Conservation (phyloP, 1,284 basidiomycete genomes). For the Ganoderma lingzhi region DNA sequence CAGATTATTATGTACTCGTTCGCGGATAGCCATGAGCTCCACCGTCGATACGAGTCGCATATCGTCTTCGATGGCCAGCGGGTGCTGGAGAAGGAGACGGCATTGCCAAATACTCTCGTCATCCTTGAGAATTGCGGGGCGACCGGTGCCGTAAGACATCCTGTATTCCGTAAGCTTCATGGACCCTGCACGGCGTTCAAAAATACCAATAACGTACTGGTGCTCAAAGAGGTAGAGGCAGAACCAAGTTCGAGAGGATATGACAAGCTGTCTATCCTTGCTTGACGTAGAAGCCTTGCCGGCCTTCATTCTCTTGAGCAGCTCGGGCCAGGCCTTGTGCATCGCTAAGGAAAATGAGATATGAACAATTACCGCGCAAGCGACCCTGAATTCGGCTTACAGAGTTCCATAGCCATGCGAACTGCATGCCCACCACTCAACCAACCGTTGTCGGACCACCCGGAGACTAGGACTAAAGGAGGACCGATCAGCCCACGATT, state of each 20-base stretch:
- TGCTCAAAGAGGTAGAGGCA: conserved; percentile 93
- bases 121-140: conserved; percentile 90
- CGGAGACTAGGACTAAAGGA: conserved; percentile 78
- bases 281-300: conserved; percentile 62
- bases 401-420: conserved; percentile 91
- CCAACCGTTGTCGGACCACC: conserved; percentile 94
- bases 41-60: conserved; percentile 95
- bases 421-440: conserved; percentile 91
- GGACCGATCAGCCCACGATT: conserved; percentile 22
- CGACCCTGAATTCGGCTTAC: conserved; percentile 52
- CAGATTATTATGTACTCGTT: conserved; percentile 75
- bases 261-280: conserved; percentile 82
- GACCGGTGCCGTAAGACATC: conserved; percentile 92
- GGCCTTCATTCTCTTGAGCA: conserved; percentile 77
- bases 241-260: conserved; percentile 88
- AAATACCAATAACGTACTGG: conserved; percentile 64
- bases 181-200: not conserved
- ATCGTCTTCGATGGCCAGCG: conserved; percentile 89
- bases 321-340: conserved; percentile 88
- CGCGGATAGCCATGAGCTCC: conserved; percentile 84
- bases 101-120: conserved; percentile 90
- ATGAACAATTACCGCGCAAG: not conserved
- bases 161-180: conserved; percentile 37
- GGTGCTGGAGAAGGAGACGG: conserved; percentile 84
- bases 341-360: conserved; percentile 59